These are phyloP conservation scores for Corylus heterophylla DNA, from an alignment of 306 rosid genomes.

Conservation along the genomic window DNA sequence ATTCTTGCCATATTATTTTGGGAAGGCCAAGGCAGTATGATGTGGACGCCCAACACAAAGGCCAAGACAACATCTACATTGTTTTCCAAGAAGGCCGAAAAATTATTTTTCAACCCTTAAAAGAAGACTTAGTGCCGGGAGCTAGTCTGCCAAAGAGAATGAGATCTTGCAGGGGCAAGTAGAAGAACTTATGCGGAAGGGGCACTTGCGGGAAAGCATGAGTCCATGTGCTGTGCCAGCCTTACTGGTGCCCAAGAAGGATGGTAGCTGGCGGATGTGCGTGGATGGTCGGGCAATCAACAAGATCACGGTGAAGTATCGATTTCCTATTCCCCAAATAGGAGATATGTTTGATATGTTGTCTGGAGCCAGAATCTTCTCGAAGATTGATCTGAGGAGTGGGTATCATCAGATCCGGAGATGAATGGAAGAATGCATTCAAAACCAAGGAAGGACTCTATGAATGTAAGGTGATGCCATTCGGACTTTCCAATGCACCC, in stretches of 20 bases:
- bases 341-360: neutral
- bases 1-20: too few species aligned
- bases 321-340: neutral
- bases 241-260: neutral
- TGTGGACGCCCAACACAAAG: too few species aligned
- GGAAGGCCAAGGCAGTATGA: too few species aligned
- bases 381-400: accelerated
- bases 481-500: too few species aligned
- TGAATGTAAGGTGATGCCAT: neutral
- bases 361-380: too few species aligned
- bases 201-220: neutral
- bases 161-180: too few species aligned
- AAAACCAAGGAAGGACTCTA: neutral
- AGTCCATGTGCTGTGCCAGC: neutral
- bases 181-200: neutral
- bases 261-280: neutral
- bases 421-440: neutral
- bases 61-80: too few species aligned
- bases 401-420: neutral
- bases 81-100: too few species aligned
- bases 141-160: neutral
- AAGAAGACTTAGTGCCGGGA: neutral
- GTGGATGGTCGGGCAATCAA: neutral
- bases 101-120: too few species aligned
- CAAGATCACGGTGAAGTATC: neutral